Percentiles rank a stretch among this genome's conserved stretches.
These are phyloP conservation scores for Geranium incanum DNA, from an alignment of 441 rosid species.

Conservation along the genomic window DNA sequence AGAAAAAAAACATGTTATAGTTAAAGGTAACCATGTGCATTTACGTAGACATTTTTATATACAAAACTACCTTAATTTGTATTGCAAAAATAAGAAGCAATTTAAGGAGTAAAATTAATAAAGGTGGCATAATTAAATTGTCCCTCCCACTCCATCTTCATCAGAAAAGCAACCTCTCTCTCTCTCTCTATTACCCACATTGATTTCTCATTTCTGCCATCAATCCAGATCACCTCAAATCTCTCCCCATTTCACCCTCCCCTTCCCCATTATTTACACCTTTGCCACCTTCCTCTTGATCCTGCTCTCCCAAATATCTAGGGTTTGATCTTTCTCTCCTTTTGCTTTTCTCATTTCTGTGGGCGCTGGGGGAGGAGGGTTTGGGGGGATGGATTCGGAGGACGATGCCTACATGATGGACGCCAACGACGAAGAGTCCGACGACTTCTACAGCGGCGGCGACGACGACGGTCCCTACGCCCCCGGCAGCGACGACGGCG, in stretches of 20 bases:
- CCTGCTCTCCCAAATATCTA: neutral
- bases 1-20: no score
- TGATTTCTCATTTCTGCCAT: neutral
- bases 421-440: conserved; percentile 49
- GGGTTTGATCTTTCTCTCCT: neutral
- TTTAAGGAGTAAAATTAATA: no score
- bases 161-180: neutral
- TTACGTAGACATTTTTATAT: no score
- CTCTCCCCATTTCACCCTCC: neutral
- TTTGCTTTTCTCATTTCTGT: neutral
- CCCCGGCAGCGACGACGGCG: conserved; percentile 47
- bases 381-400: conserved; percentile 33
- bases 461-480: conserved; percentile 38
- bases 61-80: no score
- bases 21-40: no score
- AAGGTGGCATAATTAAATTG: no score
- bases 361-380: neutral
- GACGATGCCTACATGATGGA: conserved; percentile 55
- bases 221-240: neutral
- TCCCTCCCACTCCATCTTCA: neutral
- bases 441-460: conserved; percentile 73
- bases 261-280: neutral
- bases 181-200: neutral
- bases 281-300: neutral
- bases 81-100: no score